Evolutionary conservation across 495 filamentous ascomycete species (phyloP).

Genomic region (Elasticomyces elasticus): DNA sequence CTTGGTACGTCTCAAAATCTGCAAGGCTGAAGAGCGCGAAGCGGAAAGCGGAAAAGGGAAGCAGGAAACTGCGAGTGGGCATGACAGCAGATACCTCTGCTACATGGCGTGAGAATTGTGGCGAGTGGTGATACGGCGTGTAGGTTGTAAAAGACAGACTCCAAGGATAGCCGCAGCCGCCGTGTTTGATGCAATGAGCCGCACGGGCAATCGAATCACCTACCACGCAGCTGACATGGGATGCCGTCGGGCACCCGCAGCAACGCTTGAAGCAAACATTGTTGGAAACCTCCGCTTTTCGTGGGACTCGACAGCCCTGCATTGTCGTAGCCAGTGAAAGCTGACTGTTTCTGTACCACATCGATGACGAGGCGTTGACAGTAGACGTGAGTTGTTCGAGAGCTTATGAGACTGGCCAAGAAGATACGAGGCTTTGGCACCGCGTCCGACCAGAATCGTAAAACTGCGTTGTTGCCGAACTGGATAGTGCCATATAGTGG

Average conservation of each 20-base stretch:
- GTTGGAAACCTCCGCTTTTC: background rate
- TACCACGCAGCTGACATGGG: background rate
- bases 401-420: too few relatives aligned
- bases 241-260: background rate
- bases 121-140: background rate
- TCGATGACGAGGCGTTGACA: too few relatives aligned
- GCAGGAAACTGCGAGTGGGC: background rate
- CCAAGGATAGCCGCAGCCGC: background rate
- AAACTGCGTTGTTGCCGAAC: too few relatives aligned
- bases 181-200: background rate
- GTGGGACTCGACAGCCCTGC: background rate
- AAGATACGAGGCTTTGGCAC: too few relatives aligned
- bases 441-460: too few relatives aligned
- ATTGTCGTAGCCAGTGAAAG: too few relatives aligned
- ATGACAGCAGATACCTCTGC: background rate
- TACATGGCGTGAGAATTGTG: background rate
- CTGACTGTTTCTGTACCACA: too few relatives aligned
- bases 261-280: background rate
- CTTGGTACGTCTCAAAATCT: background rate
- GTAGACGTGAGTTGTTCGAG: too few relatives aligned
- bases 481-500: too few relatives aligned
- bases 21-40: background rate
- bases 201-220: background rate
- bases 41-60: background rate
- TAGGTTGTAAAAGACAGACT: background rate